Evolutionary conservation across 257 asterid species (phyloP), one percentile per base, ranked within the genome.

Genomic region (Coffea eugenioides): DNA sequence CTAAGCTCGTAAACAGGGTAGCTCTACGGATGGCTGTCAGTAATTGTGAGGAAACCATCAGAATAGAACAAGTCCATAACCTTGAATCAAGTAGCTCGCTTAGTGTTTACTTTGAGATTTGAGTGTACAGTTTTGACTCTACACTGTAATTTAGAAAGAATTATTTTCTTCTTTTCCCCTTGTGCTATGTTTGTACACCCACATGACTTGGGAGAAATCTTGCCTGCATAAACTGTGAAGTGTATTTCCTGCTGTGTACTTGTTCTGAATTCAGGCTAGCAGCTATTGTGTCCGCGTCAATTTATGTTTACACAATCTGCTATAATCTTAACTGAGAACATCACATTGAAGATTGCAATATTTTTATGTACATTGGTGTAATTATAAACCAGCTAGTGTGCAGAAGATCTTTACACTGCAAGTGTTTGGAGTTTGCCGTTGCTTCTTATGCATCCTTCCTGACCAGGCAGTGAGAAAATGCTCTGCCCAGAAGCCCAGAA

Each of bases 1-100:
- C 85, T 88, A 93, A 88, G 83, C 75, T 62, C 79, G 88, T 89
- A 80, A 73, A 84, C 83, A 54, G 80, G 79, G 41, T n/a, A 71
- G 80, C 61, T 46, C 34, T 34, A 16, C 31, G 1, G 51, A 56
- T 57, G 59, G 82, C 80, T 75, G 74, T 77, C 61, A 69, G 66
- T 61, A 76, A 25, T n/a, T 18, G 27, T 49, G 52, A 48, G 75
- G 62, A 52, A 76, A 16, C 20, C 46, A 45, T 56, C 62, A 76
- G 72, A 62, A 62, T 76, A 62, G 3, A 62, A 27, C 48, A 64
- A 64, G 61, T 66, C 64, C 27, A 71, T 31, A 23, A 23, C 15
- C 7, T 46, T 71, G 21, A 71, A 46, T 71, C 39, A n/a, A 41
- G 25, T 16, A 13, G 72, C 72, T 25, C 49, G 27, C 16, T 43